Conservation (phyloP, 768 basidiomycete genomes). For the Leccinum disarticulatum region DNA sequence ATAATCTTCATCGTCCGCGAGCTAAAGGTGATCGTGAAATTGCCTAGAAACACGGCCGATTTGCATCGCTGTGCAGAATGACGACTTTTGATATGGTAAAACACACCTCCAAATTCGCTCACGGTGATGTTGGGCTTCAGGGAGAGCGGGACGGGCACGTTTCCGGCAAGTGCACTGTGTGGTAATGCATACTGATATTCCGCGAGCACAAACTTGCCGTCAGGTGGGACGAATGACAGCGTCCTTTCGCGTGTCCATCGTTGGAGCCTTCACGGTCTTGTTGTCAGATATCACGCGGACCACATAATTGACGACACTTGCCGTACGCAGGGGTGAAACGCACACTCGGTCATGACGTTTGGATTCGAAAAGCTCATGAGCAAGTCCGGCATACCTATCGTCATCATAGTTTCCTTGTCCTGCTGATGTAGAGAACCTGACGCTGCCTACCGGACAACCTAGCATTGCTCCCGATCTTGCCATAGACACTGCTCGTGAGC, state of each 20-base stretch:
- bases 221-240: conserved; percentile 92
- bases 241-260: conserved; percentile 75
- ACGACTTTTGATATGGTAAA: not conserved
- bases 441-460: conserved; percentile 65
- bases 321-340: conserved; percentile 94
- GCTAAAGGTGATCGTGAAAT: conserved; percentile 60
- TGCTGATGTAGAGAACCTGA: not conserved
- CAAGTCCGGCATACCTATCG: conserved; percentile 84
- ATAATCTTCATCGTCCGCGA: conserved; percentile 66
- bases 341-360: conserved; percentile 68
- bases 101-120: conserved; percentile 33
- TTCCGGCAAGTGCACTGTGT: conserved; percentile 37
- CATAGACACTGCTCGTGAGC: conserved; percentile 67
- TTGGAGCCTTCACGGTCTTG: conserved; percentile 52
- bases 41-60: conserved; percentile 37
- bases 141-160: conserved; percentile 50
- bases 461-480: conserved; percentile 74
- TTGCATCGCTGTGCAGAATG: not conserved
- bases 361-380: conserved; percentile 75
- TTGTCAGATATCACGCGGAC: conserved; percentile 6
- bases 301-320: conserved; percentile 33
- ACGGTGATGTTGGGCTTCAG: conserved; percentile 44
- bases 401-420: not conserved
- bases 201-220: conserved; percentile 81
- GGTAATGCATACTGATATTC: conserved; percentile 72